Base-by-base conservation (phyloP, 306 rosid genomes). In the Rubus parviflorus region DNA sequence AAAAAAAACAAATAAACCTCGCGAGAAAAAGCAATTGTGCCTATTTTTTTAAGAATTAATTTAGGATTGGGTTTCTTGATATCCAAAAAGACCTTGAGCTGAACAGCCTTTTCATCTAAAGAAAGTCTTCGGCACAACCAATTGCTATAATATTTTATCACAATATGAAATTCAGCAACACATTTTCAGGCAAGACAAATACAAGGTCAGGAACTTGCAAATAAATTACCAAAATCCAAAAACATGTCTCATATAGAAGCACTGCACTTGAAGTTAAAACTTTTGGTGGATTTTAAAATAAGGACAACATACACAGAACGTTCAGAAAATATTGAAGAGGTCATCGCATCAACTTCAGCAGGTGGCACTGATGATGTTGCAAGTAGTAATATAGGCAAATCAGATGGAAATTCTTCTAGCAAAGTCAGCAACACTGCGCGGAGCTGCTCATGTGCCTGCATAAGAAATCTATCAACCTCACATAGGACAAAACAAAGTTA, bases 361-460 rank as follows among this genome's bases (percentile, higher is more conserved):
- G 84, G 86, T 35, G 84, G 83, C 51, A 78, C 87, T 22, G 96
- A 87, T 74, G 96, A 87, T 68, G 97, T 92, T 56, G 91, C 97
- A 0, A 95, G 97, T 56, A 95, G 84, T 80, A 95, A 84, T 85
- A 95, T 81, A 71, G 99, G 90, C 15, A 92, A 81, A 78, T 92
- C 92, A 60, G 97, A 92, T 14, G 99, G 97, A 76, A 95, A 82
- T 42, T 92, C 99, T 73, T 92, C 97, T 43, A 95, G 84, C 82
- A 95, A 83, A 58, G 97, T 90, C 86, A 92, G 79, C 75, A 92
- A 84, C 84, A 95, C 99, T 73, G 97, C 97, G 80, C 97, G 87
- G 75, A 95, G 91, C 79, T 95, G 99, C 82, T 89, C 96, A 81
- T 90, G 96, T 60, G 99, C 97, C 99, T 95, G 94, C 85, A 78